A percentile compares a stretch with the other conserved stretches of the same genome.
phyloP scores from a whole-genome alignment of 352 stramenopile genomes.

The Phytophthora citricola region DNA sequence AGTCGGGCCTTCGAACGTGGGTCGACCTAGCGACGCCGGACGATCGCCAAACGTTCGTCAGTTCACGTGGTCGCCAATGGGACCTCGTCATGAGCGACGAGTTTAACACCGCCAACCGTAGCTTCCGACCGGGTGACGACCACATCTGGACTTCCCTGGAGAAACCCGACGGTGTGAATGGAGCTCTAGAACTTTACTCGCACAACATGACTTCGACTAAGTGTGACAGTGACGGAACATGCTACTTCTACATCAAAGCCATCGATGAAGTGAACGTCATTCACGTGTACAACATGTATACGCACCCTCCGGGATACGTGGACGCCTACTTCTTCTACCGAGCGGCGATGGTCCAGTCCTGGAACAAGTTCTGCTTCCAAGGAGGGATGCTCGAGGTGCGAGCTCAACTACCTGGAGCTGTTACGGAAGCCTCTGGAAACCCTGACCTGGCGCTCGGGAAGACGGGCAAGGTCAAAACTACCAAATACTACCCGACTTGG shows the following conservation, averaged over 20 bases:
- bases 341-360: slow-evolving; percentile 89
- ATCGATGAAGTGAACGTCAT: slow-evolving; percentile 39
- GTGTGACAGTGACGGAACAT: slow-evolving; percentile 48
- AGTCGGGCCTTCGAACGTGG: slow-evolving; percentile 45
- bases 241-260: slow-evolving; percentile 57
- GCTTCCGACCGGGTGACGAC: slow-evolving; percentile 89
- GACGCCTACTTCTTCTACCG: slow-evolving; percentile 50
- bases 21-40: slow-evolving; percentile 47
- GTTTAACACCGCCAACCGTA: slow-evolving; percentile 60
- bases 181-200: slow-evolving; percentile 93
- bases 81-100: slow-evolving; percentile 77
- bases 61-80: slow-evolving; percentile 61
- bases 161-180: slow-evolving; percentile 73
- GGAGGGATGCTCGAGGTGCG: slow-evolving; percentile 92
- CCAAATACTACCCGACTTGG: slow-evolving; percentile 76
- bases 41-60: slow-evolving; percentile 34
- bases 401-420: slow-evolving; percentile 85
- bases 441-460: slow-evolving; percentile 47
- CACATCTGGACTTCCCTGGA: slow-evolving; percentile 89
- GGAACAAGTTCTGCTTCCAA: slow-evolving; percentile 96
- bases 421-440: slow-evolving; percentile 44
- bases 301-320: slow-evolving; percentile 36
- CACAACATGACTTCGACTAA: slow-evolving; percentile 69
- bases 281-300: slow-evolving; percentile 71
- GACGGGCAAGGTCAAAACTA: slow-evolving; percentile 18